Percentiles rank a stretch among this genome's conserved stretches.
Conservation (phyloP, 1,139 yeast genomes). For the Hyphopichia khmerensis region DNA sequence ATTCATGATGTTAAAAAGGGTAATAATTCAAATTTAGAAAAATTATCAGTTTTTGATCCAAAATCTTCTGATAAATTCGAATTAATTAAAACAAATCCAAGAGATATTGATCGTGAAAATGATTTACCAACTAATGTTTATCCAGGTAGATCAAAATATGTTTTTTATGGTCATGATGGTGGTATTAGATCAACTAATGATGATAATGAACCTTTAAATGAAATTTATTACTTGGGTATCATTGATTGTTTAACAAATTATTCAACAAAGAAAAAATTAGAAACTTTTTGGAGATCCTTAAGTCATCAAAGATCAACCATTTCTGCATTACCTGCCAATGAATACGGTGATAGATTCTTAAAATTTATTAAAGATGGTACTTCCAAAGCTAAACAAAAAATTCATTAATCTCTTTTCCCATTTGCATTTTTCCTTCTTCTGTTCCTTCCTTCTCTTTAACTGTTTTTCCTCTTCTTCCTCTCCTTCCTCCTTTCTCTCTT, state of each 20-base stretch:
- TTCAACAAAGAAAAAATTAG: conserved; percentile 71
- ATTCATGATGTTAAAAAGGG: conserved; percentile 72
- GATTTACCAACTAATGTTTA: conserved; percentile 49
- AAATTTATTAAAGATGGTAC: conserved; percentile 58
- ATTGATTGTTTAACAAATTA: conserved; percentile 93
- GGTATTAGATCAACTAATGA: conserved; percentile 79
- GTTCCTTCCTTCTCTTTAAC: no score
- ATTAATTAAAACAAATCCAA: conserved; percentile 48
- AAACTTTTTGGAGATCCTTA: conserved; percentile 82
- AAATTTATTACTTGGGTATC: conserved; percentile 87
- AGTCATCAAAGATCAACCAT: conserved; percentile 68
- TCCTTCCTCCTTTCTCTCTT: no score
- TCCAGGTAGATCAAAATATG: conserved; percentile 50
- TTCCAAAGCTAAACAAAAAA: conserved; percentile 2
- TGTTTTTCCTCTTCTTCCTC: no score
- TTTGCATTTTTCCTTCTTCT: no score
- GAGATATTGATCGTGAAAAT: conserved; percentile 37
- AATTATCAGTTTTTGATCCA: conserved; percentile 51
- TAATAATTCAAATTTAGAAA: conserved; percentile 38
- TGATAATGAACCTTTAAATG: conserved; percentile 58
- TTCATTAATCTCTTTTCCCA: no score
- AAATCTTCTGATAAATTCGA: conserved; percentile 39
- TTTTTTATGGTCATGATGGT: conserved; percentile 80
- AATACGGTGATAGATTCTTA: conserved; percentile 85
- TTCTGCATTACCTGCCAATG: conserved; percentile 87